phyloP scores from a whole-genome alignment of 352 stramenopile genomes.

The Globisporangium iwayamae region DNA sequence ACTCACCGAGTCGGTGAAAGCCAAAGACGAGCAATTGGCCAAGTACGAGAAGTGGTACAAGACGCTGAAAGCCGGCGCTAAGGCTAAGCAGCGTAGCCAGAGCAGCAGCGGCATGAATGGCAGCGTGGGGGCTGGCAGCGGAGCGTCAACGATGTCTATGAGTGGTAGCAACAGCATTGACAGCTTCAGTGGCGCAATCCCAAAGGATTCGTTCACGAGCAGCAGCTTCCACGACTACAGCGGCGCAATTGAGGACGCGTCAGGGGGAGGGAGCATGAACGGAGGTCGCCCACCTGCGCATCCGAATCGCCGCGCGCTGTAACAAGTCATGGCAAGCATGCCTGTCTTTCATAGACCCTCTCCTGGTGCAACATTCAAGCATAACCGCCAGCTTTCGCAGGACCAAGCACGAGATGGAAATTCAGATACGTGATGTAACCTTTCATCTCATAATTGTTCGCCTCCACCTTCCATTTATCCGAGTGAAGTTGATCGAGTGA shows the following conservation, averaged over 20 bases:
- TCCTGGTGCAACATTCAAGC: background rate
- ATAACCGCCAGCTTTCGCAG: background rate
- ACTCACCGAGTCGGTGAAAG: constrained; percentile 41
- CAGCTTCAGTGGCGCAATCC: constrained; percentile 15
- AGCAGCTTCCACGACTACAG: constrained; percentile 52
- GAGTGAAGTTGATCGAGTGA: no score
- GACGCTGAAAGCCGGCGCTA: constrained; percentile 77
- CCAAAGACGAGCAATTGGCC: constrained; percentile 66
- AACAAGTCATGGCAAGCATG: background rate
- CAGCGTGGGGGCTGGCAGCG: constrained; percentile 9
- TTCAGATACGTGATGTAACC: background rate
- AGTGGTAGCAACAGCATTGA: constrained; percentile 33
- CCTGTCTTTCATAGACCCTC: background rate
- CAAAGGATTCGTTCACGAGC: constrained; percentile 64
- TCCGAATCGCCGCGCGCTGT: constrained; percentile 62
- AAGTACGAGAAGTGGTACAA: constrained; percentile 89
- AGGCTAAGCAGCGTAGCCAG: constrained; percentile 78
- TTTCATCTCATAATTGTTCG: no score
- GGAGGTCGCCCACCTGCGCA: constrained; percentile 49
- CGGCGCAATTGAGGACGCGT: constrained; percentile 17
- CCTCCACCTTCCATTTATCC: no score
- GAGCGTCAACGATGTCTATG: constrained; percentile 13
- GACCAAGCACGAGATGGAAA: background rate
- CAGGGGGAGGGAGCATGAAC: background rate
- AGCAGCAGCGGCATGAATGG: constrained; percentile 23